A percentile compares a stretch with the other conserved stretches of the same genome.
phyloP scores from a whole-genome alignment of 345 rosid species.

The Aurinia saxatilis region DNA sequence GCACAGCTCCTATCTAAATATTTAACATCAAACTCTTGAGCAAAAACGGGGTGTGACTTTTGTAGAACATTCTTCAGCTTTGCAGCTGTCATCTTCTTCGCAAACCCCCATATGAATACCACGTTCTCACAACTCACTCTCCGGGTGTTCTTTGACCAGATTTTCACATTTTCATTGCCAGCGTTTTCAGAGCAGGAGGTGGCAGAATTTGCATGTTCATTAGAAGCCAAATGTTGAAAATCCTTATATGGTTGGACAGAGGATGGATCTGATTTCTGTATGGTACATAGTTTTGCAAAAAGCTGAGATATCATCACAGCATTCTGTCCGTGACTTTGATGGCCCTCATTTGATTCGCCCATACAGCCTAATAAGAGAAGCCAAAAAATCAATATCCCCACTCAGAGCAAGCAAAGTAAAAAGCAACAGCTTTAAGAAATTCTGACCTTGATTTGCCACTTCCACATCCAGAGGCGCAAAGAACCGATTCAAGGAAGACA shows the following conservation, averaged over 20 bases:
- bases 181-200: constrained; percentile 21
- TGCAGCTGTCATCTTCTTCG: constrained; percentile 40
- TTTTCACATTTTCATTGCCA: constrained; percentile 38
- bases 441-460: constrained; percentile 60
- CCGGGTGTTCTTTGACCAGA: constrained; percentile 49
- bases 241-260: constrained; percentile 23
- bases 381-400: not conserved
- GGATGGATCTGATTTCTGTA: constrained; percentile 38
- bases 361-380: constrained; percentile 15
- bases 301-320: constrained; percentile 58
- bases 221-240: constrained; percentile 27
- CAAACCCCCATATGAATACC: constrained; percentile 79
- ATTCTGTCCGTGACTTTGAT: constrained; percentile 50
- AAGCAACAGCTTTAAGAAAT: not conserved
- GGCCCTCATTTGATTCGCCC: constrained; percentile 27
- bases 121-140: constrained; percentile 55
- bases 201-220: constrained; percentile 31
- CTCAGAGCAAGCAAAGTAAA: not conserved
- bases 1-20: constrained; percentile 69
- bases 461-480: constrained; percentile 57
- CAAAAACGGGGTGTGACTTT: constrained; percentile 44
- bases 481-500: constrained; percentile 49
- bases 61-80: constrained; percentile 53
- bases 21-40: constrained; percentile 45
- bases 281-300: constrained; percentile 58